Conservation (phyloP, 208 protist genomes). For the Polymyxa betae region DNA sequence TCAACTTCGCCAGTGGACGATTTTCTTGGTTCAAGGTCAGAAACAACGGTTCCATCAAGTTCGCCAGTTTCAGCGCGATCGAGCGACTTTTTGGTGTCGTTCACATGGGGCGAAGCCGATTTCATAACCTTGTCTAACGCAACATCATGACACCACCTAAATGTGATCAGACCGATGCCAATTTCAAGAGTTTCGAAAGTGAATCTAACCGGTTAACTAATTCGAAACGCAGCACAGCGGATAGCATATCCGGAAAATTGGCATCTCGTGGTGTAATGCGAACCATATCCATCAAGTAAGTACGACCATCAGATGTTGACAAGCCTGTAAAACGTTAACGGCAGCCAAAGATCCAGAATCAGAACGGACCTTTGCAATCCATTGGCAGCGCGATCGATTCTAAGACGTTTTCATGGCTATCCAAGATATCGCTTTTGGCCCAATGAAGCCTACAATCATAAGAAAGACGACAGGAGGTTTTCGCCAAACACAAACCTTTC, state of each 20-base stretch:
- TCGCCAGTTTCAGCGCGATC: too few relatives aligned
- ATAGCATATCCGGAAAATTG: neutral
- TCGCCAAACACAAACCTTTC: neutral
- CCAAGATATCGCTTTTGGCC: neutral
- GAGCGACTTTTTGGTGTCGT: too few relatives aligned
- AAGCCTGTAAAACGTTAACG: neutral
- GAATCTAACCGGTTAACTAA: neutral
- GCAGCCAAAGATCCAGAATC: neutral
- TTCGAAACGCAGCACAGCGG: neutral
- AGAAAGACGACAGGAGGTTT: neutral
- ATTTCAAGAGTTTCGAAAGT: neutral
- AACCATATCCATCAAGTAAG: constrained; percentile 37
- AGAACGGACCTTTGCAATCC: constrained; percentile 27
- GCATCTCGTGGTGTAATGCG: neutral
- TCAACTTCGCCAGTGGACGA: too few relatives aligned
- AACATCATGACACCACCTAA: neutral
- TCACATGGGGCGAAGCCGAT: neutral
- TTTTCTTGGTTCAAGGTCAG: too few relatives aligned
- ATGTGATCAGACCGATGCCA: neutral
- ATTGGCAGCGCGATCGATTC: neutral
- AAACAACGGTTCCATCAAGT: too few relatives aligned
- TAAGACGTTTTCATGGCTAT: neutral
- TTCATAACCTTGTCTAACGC: neutral
- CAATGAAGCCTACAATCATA: constrained; percentile 15
- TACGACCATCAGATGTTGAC: neutral